Evolutionary conservation across 2,329 filamentous ascomycete genomes (phyloP).

Genomic region (Venturiaceae sp.): DNA sequence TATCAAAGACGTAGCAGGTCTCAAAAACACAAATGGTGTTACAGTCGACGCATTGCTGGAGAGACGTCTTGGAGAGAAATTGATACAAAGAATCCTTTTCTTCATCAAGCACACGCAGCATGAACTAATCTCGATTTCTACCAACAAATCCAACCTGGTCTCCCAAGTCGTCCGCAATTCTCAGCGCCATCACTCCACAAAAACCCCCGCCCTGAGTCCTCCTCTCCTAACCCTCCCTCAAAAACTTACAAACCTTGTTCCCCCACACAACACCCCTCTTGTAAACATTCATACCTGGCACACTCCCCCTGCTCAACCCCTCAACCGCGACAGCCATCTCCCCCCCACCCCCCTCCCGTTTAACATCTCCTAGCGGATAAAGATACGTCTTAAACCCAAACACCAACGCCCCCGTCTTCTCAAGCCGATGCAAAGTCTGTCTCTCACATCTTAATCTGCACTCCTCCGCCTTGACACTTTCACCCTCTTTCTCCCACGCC

Average conservation of each 20-base stretch:
- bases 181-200: too few relatives aligned
- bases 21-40: too few relatives aligned
- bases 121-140: too few relatives aligned
- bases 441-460: constrained; percentile 45
- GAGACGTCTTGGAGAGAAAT: too few relatives aligned
- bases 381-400: constrained; percentile 56
- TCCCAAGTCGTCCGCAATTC: too few relatives aligned
- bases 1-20: too few relatives aligned
- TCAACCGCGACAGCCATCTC: constrained; percentile 49
- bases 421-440: constrained; percentile 52
- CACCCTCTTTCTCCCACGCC: constrained; percentile 21
- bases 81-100: too few relatives aligned
- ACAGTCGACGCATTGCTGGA: too few relatives aligned
- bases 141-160: too few relatives aligned
- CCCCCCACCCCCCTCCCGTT: constrained; percentile 45
- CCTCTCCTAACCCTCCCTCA: constrained; percentile 20
- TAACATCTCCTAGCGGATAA: constrained; percentile 45
- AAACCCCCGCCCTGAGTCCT: too few relatives aligned
- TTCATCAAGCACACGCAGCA: too few relatives aligned
- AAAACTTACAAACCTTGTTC: constrained; percentile 41
- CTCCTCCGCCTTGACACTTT: constrained; percentile 32
- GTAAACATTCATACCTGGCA: constrained; percentile 48
- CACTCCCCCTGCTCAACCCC: constrained; percentile 46
- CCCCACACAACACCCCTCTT: constrained; percentile 50
- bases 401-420: constrained; percentile 41